Evolutionary conservation across 1,139 yeast species (phyloP), one percentile per base, ranked within the genome.

Genomic region (Sugiyamaella neomexicana): DNA sequence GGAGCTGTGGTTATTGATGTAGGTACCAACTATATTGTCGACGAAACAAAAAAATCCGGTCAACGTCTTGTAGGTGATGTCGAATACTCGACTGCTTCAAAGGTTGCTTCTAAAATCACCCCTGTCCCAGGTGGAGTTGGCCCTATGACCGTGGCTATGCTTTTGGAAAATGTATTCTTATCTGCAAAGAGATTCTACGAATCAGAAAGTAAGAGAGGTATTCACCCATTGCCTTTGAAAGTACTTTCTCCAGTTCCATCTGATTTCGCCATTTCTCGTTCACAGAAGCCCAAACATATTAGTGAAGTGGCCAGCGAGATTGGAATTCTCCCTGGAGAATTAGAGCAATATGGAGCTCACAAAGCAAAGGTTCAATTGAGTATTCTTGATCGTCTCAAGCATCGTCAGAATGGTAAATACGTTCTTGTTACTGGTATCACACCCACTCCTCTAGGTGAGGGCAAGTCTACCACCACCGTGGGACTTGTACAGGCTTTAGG

Each of bases 91-190:
- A 74, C 82, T 17, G 90, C 90, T 50, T 68, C 79, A 50, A 75
- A 79, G 55, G 81, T 80, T 55, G 97, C 95, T 17, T 77, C 85
- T 34, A 78, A 80, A 69, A 80, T 93, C 67, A 93, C 99, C 23
- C 99, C 99, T n/a, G 99, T 93, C 58, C 99, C 99, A 52, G 99
- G 99, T 68, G 99, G 99, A 61, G 99, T 93, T 58, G 99, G 99
- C 47, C 99, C 99, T 63, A 93, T 93, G 98, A 93, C 99, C 9
- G 98, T 93, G 50, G 97, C 98, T 46, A 89, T 90, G 87, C 80
- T 93, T 54, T 81, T 91, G 68, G 86, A 86, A 65, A 93, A 93
- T 70, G 97, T 91, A 34, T 79, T 86, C 44, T 76, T 80, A 57
- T 89, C 97, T 44, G 97, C 98, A 37, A 81, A 86, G 65, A 73